These are phyloP conservation scores for Curvularia eragrostidis DNA, from an alignment of 2,329 filamentous ascomycete species.

Conservation along the genomic window DNA sequence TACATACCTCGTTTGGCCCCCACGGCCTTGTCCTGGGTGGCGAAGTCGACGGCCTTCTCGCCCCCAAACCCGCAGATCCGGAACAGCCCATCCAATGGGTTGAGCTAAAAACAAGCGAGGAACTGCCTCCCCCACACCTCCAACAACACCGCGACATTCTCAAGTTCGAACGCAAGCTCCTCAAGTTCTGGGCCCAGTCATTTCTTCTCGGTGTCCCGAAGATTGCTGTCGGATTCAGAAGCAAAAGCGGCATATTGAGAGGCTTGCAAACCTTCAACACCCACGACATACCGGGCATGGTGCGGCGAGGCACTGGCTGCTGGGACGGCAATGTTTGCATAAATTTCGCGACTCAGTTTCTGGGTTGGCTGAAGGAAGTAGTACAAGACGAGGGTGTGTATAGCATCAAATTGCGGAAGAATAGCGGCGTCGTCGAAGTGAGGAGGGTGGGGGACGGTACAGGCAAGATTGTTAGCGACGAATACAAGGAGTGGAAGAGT, in stretches of 20 bases:
- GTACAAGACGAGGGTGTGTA: constrained; percentile 76
- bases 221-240: constrained; percentile 89
- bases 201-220: constrained; percentile 92
- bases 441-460: constrained; percentile 77
- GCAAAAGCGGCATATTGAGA: constrained; percentile 72
- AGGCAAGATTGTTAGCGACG: constrained; percentile 75
- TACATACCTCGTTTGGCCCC: constrained; percentile 83
- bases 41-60: constrained; percentile 80
- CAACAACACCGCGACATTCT: constrained; percentile 70
- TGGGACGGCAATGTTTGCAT: constrained; percentile 97
- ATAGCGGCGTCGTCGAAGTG: constrained; percentile 72
- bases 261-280: constrained; percentile 82
- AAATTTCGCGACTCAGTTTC: constrained; percentile 80
- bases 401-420: constrained; percentile 73
- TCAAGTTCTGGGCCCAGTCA: constrained; percentile 97
- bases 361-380: constrained; percentile 74
- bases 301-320: constrained; percentile 69
- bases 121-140: constrained; percentile 57
- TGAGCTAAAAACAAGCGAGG: constrained; percentile 89
- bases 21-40: constrained; percentile 81
- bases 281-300: constrained; percentile 75
- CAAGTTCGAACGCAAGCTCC: constrained; percentile 85
- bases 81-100: constrained; percentile 77
- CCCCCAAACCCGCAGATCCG: constrained; percentile 25
- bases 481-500: constrained; percentile 74